Evolutionary conservation across 345 rosid species (phyloP).

Genomic region (Hypericum perforatum): DNA sequence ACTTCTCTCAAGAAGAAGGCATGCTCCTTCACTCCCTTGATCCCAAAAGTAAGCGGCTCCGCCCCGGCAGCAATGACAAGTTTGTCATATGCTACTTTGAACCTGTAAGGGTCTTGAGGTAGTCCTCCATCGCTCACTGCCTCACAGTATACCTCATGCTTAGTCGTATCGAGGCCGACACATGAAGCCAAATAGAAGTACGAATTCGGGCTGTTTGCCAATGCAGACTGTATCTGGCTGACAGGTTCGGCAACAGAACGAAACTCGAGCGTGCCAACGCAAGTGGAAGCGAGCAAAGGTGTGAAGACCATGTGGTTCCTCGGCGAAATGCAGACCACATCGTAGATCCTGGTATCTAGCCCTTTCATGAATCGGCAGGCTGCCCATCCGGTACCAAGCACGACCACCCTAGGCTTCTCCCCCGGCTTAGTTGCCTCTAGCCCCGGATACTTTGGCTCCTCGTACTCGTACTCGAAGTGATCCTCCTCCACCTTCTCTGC

Average conservation of each 20-base stretch:
- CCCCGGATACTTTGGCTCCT: constrained; percentile 33
- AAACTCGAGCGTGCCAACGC: constrained; percentile 80
- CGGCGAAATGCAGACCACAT: constrained; percentile 63
- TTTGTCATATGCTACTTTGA: constrained; percentile 87
- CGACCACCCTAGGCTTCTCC: constrained; percentile 64
- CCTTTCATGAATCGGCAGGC: constrained; percentile 74
- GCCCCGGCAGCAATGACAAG: constrained; percentile 84
- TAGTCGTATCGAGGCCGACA: constrained; percentile 47
- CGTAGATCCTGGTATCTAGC: constrained; percentile 41
- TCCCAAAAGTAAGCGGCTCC: constrained; percentile 84
- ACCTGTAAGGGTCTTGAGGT: constrained; percentile 52
- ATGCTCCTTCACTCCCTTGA: constrained; percentile 79
- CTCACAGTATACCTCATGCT: constrained; percentile 79
- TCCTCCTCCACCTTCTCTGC: constrained; percentile 29
- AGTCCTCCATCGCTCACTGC: constrained; percentile 41
- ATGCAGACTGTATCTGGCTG: constrained; percentile 63
- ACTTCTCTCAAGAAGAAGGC: constrained; percentile 90
- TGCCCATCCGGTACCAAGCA: constrained; percentile 76
- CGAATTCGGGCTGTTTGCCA: constrained; percentile 62
- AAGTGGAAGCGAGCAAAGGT: constrained; percentile 70
- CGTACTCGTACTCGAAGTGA: constrained; percentile 29
- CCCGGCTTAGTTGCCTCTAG: constrained; percentile 54
- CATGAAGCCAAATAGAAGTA: constrained; percentile 84
- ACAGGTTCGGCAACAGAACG: constrained; percentile 88
- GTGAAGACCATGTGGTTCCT: constrained; percentile 86